Conservation (phyloP, 805 yeast species). For the Candida boidinii region DNA sequence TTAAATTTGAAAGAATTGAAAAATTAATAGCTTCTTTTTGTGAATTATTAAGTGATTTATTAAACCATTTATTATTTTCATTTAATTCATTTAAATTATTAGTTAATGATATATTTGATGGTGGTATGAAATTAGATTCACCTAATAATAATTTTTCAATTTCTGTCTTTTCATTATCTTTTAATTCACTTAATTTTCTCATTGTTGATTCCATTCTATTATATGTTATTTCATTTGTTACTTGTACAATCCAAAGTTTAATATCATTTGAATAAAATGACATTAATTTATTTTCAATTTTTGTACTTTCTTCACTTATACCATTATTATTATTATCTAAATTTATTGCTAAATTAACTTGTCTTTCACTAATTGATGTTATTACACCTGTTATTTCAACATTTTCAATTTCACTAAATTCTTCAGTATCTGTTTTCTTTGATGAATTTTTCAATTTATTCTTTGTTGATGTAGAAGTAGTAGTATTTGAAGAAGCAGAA, state of each 20-base stretch:
- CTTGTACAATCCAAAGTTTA: constrained; percentile 60
- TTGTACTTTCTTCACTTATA: constrained; percentile 18
- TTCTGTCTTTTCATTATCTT: constrained; percentile 25
- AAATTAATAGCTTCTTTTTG: constrained; percentile 68
- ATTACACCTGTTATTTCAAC: constrained; percentile 55
- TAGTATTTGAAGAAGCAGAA: constrained; percentile 18
- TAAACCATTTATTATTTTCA: constrained; percentile 25
- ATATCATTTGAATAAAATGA: constrained; percentile 32
- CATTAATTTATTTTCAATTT: constrained; percentile 41
- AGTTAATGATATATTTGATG: constrained; percentile 8
- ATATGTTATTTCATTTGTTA: constrained; percentile 63
- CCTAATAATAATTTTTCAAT: constrained; percentile 42
- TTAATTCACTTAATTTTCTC: constrained; percentile 50
- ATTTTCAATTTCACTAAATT: constrained; percentile 15
- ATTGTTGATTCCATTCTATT: constrained; percentile 73
- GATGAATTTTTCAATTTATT: constrained; percentile 22
- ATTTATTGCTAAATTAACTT: constrained; percentile 52
- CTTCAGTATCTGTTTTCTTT: constrained; percentile 17
- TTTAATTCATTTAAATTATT: constrained; percentile 2
- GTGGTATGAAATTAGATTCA: constrained; percentile 25
- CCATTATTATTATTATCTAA: constrained; percentile 26
- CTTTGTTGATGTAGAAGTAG: constrained; percentile 5
- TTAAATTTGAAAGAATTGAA: constrained; percentile 46
- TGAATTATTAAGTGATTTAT: constrained; percentile 48
- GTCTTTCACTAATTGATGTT: constrained; percentile 35